Evolutionary conservation across 2,329 filamentous ascomycete species (phyloP).

Genomic region (Clonostachys byssicola): DNA sequence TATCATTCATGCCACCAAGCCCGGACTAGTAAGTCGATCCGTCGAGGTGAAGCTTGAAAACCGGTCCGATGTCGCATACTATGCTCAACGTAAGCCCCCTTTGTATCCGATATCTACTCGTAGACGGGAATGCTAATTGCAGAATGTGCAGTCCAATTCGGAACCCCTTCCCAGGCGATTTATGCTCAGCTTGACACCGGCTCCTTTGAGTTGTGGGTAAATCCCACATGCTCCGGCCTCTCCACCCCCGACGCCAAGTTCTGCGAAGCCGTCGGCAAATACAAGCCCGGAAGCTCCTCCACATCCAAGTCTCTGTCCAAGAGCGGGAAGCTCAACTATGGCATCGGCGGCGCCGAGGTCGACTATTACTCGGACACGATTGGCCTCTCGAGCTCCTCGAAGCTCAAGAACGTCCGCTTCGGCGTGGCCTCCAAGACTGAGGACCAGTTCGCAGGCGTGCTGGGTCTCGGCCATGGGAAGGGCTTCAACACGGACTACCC

Average conservation of each 20-base stretch:
- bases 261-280: constrained; percentile 39
- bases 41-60: constrained; percentile 41
- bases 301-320: constrained; percentile 23
- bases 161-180: constrained; percentile 49
- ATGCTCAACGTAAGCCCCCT: constrained; percentile 38
- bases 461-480: constrained; percentile 69
- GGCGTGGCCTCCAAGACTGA: constrained; percentile 53
- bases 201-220: constrained; percentile 40
- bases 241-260: constrained; percentile 30
- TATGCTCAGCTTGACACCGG: constrained; percentile 68
- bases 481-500: constrained; percentile 40
- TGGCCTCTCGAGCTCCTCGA: constrained; percentile 29
- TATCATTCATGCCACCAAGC: constrained; percentile 18
- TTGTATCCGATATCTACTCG: neutral
- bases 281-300: constrained; percentile 34
- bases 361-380: constrained; percentile 44
- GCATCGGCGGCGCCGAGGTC: constrained; percentile 45
- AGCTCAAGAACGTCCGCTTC: constrained; percentile 51
- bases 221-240: constrained; percentile 45
- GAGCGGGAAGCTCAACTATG: constrained; percentile 40
- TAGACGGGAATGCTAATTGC: neutral
- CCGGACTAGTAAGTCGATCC: constrained; percentile 30
- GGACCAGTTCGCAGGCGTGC: constrained; percentile 53
- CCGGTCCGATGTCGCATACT: constrained; percentile 49
- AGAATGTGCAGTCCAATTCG: constrained; percentile 53